phyloP scores from a whole-genome alignment of 2,329 filamentous ascomycete genomes.

The Aspergillus ochraceus region DNA sequence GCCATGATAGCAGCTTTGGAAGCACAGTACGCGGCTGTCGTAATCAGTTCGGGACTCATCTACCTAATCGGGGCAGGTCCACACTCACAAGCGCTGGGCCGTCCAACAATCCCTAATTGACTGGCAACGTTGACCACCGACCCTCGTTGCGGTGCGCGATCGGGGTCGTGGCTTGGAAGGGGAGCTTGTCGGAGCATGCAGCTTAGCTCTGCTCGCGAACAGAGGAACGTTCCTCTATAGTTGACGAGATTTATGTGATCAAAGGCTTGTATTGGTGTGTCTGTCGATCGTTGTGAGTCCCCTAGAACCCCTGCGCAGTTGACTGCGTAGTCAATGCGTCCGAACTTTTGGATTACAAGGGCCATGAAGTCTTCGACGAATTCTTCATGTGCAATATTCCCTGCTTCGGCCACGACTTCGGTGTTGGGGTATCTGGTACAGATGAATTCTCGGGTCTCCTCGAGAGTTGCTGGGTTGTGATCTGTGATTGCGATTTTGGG shows the following conservation, averaged over 20 bases:
- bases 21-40: constrained; percentile 55
- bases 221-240: constrained; percentile 54
- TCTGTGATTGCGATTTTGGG: constrained; percentile 56
- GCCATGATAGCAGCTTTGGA: constrained; percentile 61
- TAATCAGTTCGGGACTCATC: neutral
- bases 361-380: constrained; percentile 43
- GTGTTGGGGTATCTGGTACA: constrained; percentile 34
- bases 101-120: constrained; percentile 52
- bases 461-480: constrained; percentile 44
- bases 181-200: constrained; percentile 51
- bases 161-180: constrained; percentile 38
- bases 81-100: constrained; percentile 46
- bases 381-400: constrained; percentile 51
- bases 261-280: constrained; percentile 51
- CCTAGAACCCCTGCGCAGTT: constrained; percentile 55
- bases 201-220: constrained; percentile 44
- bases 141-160: constrained; percentile 44
- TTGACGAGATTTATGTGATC: constrained; percentile 58
- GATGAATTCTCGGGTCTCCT: constrained; percentile 29
- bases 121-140: constrained; percentile 56
- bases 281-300: constrained; percentile 31
- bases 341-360: constrained; percentile 37
- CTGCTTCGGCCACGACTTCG: constrained; percentile 36
- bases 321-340: constrained; percentile 57
- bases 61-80: neutral